Conservation (phyloP, 768 basidiomycete species). For the Favolaschia claudopus region DNA sequence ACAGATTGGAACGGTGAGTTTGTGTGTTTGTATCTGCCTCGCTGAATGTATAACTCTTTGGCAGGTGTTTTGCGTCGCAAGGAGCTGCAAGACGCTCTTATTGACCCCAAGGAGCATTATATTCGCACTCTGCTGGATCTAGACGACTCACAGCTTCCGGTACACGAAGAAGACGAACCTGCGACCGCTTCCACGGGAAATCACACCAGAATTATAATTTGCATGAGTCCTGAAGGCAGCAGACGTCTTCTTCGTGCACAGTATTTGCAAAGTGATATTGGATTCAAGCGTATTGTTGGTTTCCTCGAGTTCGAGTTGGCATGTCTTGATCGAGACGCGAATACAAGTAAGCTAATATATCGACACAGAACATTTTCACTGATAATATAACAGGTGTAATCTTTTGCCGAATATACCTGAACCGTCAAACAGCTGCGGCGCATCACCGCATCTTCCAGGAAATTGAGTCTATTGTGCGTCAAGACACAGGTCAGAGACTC, state of each 20-base stretch:
- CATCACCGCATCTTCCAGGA: constrained; percentile 16
- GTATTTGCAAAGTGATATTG: constrained; percentile 27
- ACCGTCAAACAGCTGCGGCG: constrained; percentile 18
- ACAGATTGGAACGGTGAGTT: constrained; percentile 33
- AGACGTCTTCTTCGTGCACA: neutral
- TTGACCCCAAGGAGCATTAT: constrained; percentile 11
- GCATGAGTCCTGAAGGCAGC: constrained; percentile 25
- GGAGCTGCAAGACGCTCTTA: constrained; percentile 5
- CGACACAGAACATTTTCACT: neutral
- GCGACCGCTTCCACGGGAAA: neutral
- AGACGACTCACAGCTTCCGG: neutral
- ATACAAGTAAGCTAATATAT: constrained; percentile 17
- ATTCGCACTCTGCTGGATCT: constrained; percentile 10
- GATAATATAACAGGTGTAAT: constrained; percentile 10
- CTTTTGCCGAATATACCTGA: constrained; percentile 24
- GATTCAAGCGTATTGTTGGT: no score
- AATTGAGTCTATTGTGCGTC: constrained; percentile 10
- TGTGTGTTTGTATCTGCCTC: neutral
- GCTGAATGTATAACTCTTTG: no score
- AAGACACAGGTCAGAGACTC: constrained; percentile 13
- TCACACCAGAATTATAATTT: constrained; percentile 22
- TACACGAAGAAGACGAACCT: neutral
- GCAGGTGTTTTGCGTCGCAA: constrained; percentile 26
- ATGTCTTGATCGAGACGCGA: no score
- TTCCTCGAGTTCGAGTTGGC: no score